Evolutionary conservation across 345 rosid species (phyloP), one percentile per base, ranked within the genome.

Genomic region (Noccaea bulbosa): DNA sequence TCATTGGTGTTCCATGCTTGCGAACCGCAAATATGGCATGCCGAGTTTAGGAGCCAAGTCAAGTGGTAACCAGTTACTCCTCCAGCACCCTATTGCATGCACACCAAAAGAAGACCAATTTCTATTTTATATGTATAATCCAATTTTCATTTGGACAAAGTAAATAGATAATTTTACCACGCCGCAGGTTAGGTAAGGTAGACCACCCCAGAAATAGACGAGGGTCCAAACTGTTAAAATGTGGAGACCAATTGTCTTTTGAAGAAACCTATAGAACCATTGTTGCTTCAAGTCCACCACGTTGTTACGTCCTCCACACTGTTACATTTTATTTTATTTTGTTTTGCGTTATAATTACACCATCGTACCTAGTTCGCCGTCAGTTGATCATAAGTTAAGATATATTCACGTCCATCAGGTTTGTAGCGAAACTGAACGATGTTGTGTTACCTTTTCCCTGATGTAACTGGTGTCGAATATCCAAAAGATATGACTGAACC

Each of bases 251-350:
- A 83, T 84, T 6, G 94, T 86, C 8, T 66, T 71, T 70, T 56
- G 69, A 60, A 93, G 78, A 37, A 84, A 88, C 83, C 79, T 86
- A 58, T 93, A 93, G 73, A 88, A 90, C 12, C 88, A 81, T 65
- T 88, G 96, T 78, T 82, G 87, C 82, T 90, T 84, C 72, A 93
- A 84, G 76, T 93, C 98, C 78, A 81, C 86, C 51, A 83, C 98
- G 69, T 93, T 93, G 83, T 44, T 82, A 69, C 30, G 30, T 69
- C 78, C 83, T 73, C 97, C 97, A 75, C 96, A 83, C 97, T 88
- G 81, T 61, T 33, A 10, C 70, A 69, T 58, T 27, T 38, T 20
- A 20, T 20, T 14, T 35, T 9, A 11, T 43, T 43, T 35, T 54
- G 3, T 27, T 27, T 27, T 27, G 30, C 30, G 3, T 27, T 17